Percentiles rank a stretch among this genome's conserved stretches.
Evolutionary conservation across 2,329 filamentous ascomycete genomes (phyloP).

Genomic region (Venturia aucupariae): DNA sequence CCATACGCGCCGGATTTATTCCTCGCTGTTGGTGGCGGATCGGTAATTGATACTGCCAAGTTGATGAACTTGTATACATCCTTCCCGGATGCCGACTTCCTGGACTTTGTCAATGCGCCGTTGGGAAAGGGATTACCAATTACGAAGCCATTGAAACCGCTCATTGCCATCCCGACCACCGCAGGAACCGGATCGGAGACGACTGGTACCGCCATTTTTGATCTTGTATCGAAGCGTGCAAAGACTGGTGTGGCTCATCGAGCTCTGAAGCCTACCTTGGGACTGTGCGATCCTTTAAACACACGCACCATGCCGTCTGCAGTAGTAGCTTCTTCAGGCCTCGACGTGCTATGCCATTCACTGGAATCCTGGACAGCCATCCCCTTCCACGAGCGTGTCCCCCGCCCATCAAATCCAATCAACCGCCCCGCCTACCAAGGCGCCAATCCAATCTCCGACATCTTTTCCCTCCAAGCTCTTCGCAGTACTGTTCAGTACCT

Average conservation of each 20-base stretch:
- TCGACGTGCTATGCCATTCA: constrained; percentile 91
- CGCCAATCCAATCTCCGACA: constrained; percentile 93
- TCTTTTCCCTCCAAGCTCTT: constrained; percentile 85
- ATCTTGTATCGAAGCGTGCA: constrained; percentile 77
- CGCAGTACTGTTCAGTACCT: constrained; percentile 83
- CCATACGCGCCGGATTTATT: constrained; percentile 78
- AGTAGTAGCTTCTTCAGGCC: constrained; percentile 81
- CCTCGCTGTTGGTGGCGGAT: constrained; percentile 82
- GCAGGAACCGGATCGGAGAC: constrained; percentile 88
- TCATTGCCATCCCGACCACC: constrained; percentile 78
- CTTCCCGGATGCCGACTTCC: constrained; percentile 85
- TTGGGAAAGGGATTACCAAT: constrained; percentile 76
- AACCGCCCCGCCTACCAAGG: constrained; percentile 91
- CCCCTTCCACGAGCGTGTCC: constrained; percentile 77
- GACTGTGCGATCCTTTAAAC: constrained; percentile 79
- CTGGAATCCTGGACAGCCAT: constrained; percentile 98
- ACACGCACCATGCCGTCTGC: constrained; percentile 92
- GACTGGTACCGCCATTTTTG: constrained; percentile 96
- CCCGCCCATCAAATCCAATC: constrained; percentile 81
- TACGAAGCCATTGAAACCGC: constrained; percentile 58
- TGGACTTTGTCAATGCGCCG: constrained; percentile 96
- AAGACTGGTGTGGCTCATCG: constrained; percentile 96
- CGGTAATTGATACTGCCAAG: constrained; percentile 96
- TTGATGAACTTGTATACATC: constrained; percentile 94
- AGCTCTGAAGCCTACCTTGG: constrained; percentile 88